phyloP scores from a whole-genome alignment of 2,329 filamentous ascomycete genomes.

The Sphaerulina musiva region DNA sequence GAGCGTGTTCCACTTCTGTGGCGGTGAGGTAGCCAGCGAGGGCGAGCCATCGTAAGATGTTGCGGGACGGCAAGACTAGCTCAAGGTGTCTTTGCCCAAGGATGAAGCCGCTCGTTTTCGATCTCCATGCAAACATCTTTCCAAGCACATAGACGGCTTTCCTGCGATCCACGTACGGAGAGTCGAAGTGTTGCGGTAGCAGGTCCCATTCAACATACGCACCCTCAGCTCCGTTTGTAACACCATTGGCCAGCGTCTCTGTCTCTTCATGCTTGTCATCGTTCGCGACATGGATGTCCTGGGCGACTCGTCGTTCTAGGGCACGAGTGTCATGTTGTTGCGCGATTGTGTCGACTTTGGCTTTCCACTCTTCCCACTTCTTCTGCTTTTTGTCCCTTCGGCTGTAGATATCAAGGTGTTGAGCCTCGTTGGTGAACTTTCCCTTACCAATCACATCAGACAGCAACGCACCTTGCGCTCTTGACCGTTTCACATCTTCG shows the following conservation, averaged over 20 bases:
- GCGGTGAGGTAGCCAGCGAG: constrained; percentile 47
- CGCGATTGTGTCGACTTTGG: constrained; percentile 23
- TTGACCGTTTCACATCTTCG: constrained; percentile 34
- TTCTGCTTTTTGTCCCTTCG: constrained; percentile 18
- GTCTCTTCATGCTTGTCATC: constrained; percentile 6
- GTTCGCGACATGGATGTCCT: constrained; percentile 19
- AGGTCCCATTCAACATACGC: constrained; percentile 49
- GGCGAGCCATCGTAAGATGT: constrained; percentile 55
- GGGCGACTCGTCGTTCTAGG: constrained; percentile 29
- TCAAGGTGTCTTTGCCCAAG: constrained; percentile 14
- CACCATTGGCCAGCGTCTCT: constrained; percentile 4
- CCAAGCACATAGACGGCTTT: constrained; percentile 54
- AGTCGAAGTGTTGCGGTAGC: constrained; percentile 28
- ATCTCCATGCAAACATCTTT: constrained; percentile 41
- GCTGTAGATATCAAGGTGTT: constrained; percentile 2
- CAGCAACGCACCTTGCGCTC: constrained; percentile 49
- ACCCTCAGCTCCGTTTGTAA: constrained; percentile 1
- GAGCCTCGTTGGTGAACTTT: constrained; percentile 26
- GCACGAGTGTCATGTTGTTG: constrained; percentile 21
- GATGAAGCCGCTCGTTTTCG: constrained; percentile 6
- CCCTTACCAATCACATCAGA: constrained; percentile 70
- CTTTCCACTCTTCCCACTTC: constrained; percentile 27
- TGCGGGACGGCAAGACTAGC: constrained; percentile 34
- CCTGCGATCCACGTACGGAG: constrained; percentile 53
- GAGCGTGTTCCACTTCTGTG: constrained; percentile 40